Percentiles rank a stretch among this genome's conserved stretches.
Evolutionary conservation across 2,329 filamentous ascomycete species (phyloP).

Genomic region (Aspergillus latus): DNA sequence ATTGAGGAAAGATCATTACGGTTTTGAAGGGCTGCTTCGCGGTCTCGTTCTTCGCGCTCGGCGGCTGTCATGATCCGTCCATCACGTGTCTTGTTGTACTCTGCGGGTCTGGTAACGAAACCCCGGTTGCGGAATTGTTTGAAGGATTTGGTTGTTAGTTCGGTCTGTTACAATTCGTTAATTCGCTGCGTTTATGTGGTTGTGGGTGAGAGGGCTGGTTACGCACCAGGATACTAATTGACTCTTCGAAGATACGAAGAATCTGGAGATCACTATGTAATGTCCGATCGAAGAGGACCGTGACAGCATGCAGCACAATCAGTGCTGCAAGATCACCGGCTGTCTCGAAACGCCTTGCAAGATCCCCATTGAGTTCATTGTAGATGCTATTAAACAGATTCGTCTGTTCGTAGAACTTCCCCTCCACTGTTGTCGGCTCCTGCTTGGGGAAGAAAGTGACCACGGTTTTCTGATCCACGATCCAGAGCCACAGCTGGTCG

Average conservation of each 20-base stretch:
- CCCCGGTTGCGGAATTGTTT: slow-evolving; percentile 62
- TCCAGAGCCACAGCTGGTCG: slow-evolving; percentile 63
- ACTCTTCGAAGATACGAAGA: slow-evolving; percentile 66
- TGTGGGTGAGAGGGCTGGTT: background rate
- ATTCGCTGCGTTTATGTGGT: rapidly evolving
- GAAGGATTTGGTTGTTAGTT: slow-evolving; percentile 62
- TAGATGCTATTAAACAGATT: slow-evolving; percentile 65
- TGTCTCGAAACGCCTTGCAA: slow-evolving; percentile 62
- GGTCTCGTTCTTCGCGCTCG: slow-evolving; percentile 46
- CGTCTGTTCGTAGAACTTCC: slow-evolving; percentile 46
- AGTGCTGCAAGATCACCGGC: slow-evolving; percentile 62
- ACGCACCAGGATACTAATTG: slow-evolving; percentile 61
- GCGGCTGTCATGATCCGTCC: slow-evolving; percentile 33
- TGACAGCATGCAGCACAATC: slow-evolving; percentile 62
- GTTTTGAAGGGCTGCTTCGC: slow-evolving; percentile 57
- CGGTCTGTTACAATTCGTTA: slow-evolving; percentile 46
- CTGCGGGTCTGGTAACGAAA: slow-evolving; percentile 47
- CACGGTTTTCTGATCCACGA: slow-evolving; percentile 38
- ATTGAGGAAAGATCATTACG: slow-evolving; percentile 63
- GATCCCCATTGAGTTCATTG: slow-evolving; percentile 65
- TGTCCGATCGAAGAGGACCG: slow-evolving; percentile 59
- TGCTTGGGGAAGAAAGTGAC: slow-evolving; percentile 37
- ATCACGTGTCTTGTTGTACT: slow-evolving; percentile 30
- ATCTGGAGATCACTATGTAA: slow-evolving; percentile 63
- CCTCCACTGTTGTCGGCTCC: slow-evolving; percentile 35